Evolutionary conservation across 2,329 filamentous ascomycete species (phyloP).

Genomic region (Botryosphaeria dothidea): DNA sequence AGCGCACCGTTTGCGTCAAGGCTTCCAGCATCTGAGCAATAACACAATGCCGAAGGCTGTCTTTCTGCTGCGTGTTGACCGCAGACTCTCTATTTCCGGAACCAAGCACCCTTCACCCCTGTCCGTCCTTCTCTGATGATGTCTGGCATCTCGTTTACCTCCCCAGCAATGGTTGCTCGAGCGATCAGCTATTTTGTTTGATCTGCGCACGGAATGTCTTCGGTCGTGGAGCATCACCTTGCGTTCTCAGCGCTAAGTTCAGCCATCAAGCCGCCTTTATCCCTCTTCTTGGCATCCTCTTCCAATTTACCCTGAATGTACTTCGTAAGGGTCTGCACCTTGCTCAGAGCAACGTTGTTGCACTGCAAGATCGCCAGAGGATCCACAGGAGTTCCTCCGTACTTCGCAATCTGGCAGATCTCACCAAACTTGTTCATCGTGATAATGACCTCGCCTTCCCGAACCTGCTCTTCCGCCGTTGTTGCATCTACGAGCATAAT

Average conservation of each 20-base stretch:
- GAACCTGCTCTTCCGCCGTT: conserved; percentile 73
- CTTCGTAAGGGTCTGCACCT: conserved; percentile 77
- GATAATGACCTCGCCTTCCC: conserved; percentile 73
- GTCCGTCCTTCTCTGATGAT: neutral
- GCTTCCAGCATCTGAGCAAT: neutral
- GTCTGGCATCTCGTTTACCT: neutral
- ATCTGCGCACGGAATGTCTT: neutral
- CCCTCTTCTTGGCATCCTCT: conserved; percentile 74
- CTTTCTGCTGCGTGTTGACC: neutral
- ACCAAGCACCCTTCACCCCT: neutral
- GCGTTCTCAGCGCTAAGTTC: conserved; percentile 86
- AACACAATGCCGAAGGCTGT: neutral
- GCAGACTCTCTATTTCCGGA: neutral
- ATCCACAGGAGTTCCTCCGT: conserved; percentile 80
- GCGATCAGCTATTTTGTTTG: neutral
- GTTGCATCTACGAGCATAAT: conserved; percentile 72
- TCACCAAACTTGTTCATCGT: conserved; percentile 89
- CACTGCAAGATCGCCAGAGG: conserved; percentile 77
- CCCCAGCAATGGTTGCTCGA: neutral
- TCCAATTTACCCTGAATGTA: conserved; percentile 72
- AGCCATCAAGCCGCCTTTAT: conserved; percentile 76
- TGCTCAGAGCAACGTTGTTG: conserved; percentile 70
- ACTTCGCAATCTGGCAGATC: conserved; percentile 87
- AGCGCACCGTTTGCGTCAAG: neutral
- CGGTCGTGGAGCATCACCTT: conserved; percentile 55